These are phyloP conservation scores for Chalara sp. DNA, from an alignment of 2,329 filamentous ascomycete species.

Conservation along the genomic window DNA sequence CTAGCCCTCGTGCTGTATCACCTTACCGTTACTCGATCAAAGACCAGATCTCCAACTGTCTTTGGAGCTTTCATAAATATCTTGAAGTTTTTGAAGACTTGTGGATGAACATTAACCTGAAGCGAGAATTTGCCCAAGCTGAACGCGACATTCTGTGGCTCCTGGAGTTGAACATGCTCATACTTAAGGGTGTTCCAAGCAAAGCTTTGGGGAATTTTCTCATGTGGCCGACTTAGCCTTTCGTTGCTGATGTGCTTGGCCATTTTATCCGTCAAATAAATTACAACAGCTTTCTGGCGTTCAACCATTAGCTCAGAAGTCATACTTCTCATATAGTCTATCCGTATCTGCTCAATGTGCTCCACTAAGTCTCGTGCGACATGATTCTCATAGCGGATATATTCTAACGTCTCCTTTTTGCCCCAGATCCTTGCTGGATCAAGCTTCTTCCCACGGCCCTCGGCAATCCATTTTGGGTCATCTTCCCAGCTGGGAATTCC, in stretches of 20 bases:
- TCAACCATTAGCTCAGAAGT: constrained; percentile 91
- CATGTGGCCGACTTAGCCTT: constrained; percentile 65
- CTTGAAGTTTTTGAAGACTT: constrained; percentile 98
- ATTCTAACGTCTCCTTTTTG: constrained; percentile 7
- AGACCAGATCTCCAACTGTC: constrained; percentile 90
- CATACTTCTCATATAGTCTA: constrained; percentile 81
- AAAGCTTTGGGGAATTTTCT: constrained; percentile 92
- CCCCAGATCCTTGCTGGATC: constrained; percentile 7
- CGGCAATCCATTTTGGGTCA: constrained; percentile 8
- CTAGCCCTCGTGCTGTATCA: too few relatives aligned
- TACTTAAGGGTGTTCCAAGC: constrained; percentile 97
- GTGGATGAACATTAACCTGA: constrained; percentile 78
- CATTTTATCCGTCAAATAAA: constrained; percentile 95
- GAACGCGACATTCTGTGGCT: constrained; percentile 88
- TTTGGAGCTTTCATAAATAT: constrained; percentile 97
- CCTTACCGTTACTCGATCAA: constrained; percentile 72
- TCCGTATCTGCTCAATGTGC: constrained; percentile 85
- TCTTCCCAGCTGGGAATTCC: constrained; percentile 13
- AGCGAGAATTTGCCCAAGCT: constrained; percentile 97
- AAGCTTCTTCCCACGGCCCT: constrained; percentile 6
- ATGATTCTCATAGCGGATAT: constrained; percentile 1
- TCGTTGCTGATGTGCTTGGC: constrained; percentile 98
- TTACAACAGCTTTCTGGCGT: constrained; percentile 89
- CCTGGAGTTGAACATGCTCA: constrained; percentile 86
- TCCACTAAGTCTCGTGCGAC: constrained; percentile 86